phyloP scores from a whole-genome alignment of 2,329 filamentous ascomycete species.

The Arthrinium phaeospermum region DNA sequence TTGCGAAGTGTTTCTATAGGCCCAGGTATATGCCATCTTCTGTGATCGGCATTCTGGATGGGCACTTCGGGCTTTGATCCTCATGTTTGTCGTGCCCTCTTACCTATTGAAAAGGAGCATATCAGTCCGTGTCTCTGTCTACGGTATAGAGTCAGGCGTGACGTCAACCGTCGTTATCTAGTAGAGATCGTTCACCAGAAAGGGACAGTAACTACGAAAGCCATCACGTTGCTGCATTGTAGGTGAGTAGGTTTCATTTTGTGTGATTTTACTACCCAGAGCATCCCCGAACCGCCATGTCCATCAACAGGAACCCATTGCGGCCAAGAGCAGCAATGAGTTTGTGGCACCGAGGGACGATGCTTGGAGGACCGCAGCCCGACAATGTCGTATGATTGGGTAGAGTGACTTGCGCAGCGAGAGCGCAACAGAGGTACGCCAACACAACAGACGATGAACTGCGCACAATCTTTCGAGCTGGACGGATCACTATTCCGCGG shows the following conservation, averaged over 20 bases:
- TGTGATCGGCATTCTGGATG: too few species aligned
- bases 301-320: background rate
- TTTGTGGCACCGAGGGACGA: background rate
- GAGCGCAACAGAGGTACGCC: background rate
- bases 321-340: background rate
- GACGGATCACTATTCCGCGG: slow-evolving; percentile 8
- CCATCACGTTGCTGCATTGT: background rate
- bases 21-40: background rate
- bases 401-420: background rate
- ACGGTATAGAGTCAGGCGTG: background rate
- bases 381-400: background rate
- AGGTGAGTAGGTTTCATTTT: background rate
- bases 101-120: too few species aligned
- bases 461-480: background rate
- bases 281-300: background rate
- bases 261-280: background rate
- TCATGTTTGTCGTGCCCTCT: too few species aligned
- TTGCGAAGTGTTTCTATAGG: background rate
- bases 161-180: background rate
- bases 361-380: background rate
- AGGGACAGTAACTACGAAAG: background rate
- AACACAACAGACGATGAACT: background rate
- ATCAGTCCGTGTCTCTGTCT: background rate
- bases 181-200: too few species aligned
- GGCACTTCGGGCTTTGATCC: too few species aligned